These are phyloP conservation scores for Nissolia schottii DNA, from an alignment of 306 rosid genomes.

Conservation along the genomic window DNA sequence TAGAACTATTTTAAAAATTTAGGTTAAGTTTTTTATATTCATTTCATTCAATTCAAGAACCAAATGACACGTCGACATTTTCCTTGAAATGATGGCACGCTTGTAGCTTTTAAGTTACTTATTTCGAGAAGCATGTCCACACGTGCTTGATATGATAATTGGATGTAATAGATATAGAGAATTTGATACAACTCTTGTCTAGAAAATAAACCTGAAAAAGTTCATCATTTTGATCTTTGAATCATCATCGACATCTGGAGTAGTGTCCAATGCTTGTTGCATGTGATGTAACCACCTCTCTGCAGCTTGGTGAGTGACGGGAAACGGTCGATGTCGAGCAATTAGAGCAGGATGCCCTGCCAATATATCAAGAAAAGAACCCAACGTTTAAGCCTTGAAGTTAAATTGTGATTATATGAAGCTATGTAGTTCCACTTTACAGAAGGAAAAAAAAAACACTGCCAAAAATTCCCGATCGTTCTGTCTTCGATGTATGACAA, in stretches of 20 bases:
- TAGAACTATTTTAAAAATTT: too few species aligned
- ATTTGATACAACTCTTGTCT: too few species aligned
- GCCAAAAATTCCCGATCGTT: not conserved
- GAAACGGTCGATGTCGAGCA: slow-evolving; percentile 88
- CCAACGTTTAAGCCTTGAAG: not conserved
- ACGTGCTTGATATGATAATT: too few species aligned
- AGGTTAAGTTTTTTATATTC: too few species aligned
- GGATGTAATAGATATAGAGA: too few species aligned
- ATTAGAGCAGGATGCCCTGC: slow-evolving; percentile 96
- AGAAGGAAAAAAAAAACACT: not conserved
- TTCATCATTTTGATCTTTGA: slow-evolving; percentile 75
- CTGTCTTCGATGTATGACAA: not conserved
- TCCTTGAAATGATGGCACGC: too few species aligned
- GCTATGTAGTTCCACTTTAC: not conserved
- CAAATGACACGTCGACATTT: too few species aligned
- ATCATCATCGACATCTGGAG: slow-evolving; percentile 73
- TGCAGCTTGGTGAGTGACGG: slow-evolving; percentile 74
- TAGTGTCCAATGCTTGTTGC: slow-evolving; percentile 74
- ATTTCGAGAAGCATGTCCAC: too few species aligned
- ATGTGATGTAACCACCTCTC: slow-evolving; percentile 95
- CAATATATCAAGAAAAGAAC: slow-evolving; percentile 17
- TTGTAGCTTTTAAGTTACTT: too few species aligned
- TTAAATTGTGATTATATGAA: not conserved
- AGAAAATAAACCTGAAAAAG: slow-evolving; percentile 61
- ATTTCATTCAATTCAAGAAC: too few species aligned